Evolutionary conservation across 2,329 filamentous ascomycete species (phyloP).

Genomic region (Trichoderma pleuroti): DNA sequence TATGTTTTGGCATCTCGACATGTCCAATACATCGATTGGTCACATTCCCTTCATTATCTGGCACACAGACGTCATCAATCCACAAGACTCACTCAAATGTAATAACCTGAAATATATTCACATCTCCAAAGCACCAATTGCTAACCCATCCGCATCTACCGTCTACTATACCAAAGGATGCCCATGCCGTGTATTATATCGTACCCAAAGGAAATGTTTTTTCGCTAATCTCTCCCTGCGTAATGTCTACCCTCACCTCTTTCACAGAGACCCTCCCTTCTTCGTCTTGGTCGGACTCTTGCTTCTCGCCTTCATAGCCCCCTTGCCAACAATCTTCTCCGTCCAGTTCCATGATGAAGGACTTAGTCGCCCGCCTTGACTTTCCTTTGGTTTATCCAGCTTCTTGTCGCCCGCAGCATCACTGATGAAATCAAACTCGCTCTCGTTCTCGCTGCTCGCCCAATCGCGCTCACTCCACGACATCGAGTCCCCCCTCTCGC

Average conservation of each 20-base stretch:
- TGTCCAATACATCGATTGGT: background rate
- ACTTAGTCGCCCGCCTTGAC: slow-evolving; percentile 24
- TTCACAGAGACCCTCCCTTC: background rate
- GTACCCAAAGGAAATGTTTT: background rate
- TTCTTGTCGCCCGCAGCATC: slow-evolving; percentile 19
- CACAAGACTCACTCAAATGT: background rate
- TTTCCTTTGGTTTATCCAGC: slow-evolving; percentile 17
- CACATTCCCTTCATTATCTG: background rate
- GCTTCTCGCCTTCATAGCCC: slow-evolving; percentile 20
- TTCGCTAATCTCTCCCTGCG: background rate
- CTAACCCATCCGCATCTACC: background rate
- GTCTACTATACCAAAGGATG: background rate
- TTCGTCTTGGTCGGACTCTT: slow-evolving; percentile 27
- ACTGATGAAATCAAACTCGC: slow-evolving; percentile 30
- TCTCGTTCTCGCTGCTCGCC: slow-evolving; percentile 50
- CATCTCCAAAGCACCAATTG: background rate
- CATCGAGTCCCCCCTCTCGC: slow-evolving; percentile 46
- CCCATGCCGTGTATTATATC: background rate
- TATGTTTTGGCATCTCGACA: background rate
- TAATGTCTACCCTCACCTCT: background rate
- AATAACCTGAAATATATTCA: background rate
- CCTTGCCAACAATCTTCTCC: slow-evolving; percentile 52
- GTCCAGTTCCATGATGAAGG: slow-evolving; percentile 48
- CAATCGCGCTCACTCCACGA: slow-evolving; percentile 67
- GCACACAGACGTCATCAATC: background rate